Evolutionary conservation across 805 yeast genomes (phyloP).

Genomic region (Pichia heedii): DNA sequence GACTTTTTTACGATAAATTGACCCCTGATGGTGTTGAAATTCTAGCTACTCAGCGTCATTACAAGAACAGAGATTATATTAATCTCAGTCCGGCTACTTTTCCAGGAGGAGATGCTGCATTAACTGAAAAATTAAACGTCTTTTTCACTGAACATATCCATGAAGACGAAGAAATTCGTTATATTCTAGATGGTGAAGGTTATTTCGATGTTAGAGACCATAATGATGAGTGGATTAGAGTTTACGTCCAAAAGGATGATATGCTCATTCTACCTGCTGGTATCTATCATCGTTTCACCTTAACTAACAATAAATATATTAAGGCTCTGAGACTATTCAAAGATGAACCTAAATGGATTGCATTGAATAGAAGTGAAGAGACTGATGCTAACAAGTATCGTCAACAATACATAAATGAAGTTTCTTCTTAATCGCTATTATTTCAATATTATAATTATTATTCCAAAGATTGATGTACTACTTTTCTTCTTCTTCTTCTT

Average conservation of each 20-base stretch:
- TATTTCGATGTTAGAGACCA: constrained; percentile 77
- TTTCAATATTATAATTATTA: too few relatives aligned
- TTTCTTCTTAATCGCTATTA: too few relatives aligned
- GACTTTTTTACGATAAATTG: constrained; percentile 57
- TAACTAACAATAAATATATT: constrained; percentile 53
- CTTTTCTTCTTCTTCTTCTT: too few relatives aligned
- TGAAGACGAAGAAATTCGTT: constrained; percentile 95
- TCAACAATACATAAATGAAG: constrained; percentile 29
- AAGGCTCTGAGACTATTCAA: constrained; percentile 77
- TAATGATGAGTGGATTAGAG: constrained; percentile 63
- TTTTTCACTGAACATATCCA: constrained; percentile 86
- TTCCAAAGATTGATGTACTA: too few relatives aligned
- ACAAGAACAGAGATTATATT: constrained; percentile 74
- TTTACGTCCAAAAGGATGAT: constrained; percentile 55
- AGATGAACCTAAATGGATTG: constrained; percentile 96
- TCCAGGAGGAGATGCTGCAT: constrained; percentile 49
- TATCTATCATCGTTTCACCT: constrained; percentile 86
- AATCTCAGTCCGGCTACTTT: constrained; percentile 51
- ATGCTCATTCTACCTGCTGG: constrained; percentile 80
- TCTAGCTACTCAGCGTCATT: constrained; percentile 60
- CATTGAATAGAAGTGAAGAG: constrained; percentile 45
- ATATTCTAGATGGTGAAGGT: constrained; percentile 82
- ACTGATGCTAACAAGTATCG: constrained; percentile 37
- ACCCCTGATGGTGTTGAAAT: constrained; percentile 48
- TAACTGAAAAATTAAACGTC: constrained; percentile 53